phyloP scores from a whole-genome alignment of 257 asterid species.

The Nemophila menziesii region DNA sequence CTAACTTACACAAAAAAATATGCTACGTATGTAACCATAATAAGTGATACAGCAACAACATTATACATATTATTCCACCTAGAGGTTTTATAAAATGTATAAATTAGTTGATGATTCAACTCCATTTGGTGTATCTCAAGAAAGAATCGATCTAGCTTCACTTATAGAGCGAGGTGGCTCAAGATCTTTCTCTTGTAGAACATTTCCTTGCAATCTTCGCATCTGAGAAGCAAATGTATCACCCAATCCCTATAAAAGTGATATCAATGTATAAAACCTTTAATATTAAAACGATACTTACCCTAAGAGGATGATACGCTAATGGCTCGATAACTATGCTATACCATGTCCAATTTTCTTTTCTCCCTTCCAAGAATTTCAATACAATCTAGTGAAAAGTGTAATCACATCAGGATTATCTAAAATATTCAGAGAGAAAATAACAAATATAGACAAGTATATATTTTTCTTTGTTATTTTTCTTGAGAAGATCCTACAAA shows the following conservation, averaged over 20 bases:
- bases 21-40: too few species aligned
- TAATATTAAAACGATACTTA: conserved; percentile 18
- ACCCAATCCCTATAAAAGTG: conserved; percentile 50
- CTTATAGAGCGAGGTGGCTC: conserved; percentile 85
- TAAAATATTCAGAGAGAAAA: too few species aligned
- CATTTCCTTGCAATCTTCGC: conserved; percentile 92
- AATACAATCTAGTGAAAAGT: conserved; percentile 51
- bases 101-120: conserved; percentile 57
- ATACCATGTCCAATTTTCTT: conserved; percentile 88
- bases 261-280: background rate
- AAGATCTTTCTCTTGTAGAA: conserved; percentile 77
- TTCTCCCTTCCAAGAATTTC: conserved; percentile 86
- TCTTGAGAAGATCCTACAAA: too few species aligned
- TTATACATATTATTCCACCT: too few species aligned
- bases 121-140: conserved; percentile 57
- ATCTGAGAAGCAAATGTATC: conserved; percentile 91
- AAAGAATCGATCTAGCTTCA: conserved; percentile 82
- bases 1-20: too few species aligned
- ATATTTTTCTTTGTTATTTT: too few species aligned
- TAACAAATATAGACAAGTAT: too few species aligned
- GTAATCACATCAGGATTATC: too few species aligned
- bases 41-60: too few species aligned
- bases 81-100: too few species aligned
- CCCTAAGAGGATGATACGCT: conserved; percentile 89
- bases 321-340: too few species aligned